A percentile compares a stretch with the other conserved stretches of the same genome.
Evolutionary conservation across 1,284 basidiomycete genomes (phyloP).

Genomic region (Athelia psychrophila): DNA sequence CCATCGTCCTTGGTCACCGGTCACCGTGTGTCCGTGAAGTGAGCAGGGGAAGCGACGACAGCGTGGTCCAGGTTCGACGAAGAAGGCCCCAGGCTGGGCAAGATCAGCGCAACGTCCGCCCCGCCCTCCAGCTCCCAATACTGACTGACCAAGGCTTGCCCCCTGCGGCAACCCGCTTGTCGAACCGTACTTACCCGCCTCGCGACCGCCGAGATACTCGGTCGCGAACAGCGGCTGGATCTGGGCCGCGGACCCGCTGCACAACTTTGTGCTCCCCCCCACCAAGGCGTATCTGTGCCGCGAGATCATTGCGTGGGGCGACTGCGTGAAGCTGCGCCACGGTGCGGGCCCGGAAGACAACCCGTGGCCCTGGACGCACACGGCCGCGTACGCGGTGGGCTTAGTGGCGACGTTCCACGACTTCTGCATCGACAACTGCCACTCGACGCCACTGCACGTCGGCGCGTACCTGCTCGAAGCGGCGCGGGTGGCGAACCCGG

Average conservation of each 20-base stretch:
- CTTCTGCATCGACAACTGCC: slow-evolving; percentile 97
- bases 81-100: slow-evolving; percentile 80
- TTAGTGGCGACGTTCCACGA: slow-evolving; percentile 88
- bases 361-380: slow-evolving; percentile 94
- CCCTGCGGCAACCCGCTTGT: slow-evolving; percentile 70
- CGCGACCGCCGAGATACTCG: slow-evolving; percentile 64
- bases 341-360: slow-evolving; percentile 77
- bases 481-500: slow-evolving; percentile 84
- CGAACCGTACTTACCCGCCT: slow-evolving; percentile 91
- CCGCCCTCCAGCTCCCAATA: slow-evolving; percentile 1
- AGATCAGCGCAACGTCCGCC: slow-evolving; percentile 74
- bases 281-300: slow-evolving; percentile 97
- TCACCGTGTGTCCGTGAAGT: slow-evolving; percentile 90
- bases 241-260: slow-evolving; percentile 93
- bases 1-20: too few relatives aligned
- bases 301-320: slow-evolving; percentile 96
- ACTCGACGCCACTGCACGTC: slow-evolving; percentile 94
- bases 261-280: slow-evolving; percentile 91
- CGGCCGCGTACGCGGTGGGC: slow-evolving; percentile 79
- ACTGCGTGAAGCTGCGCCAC: slow-evolving; percentile 97
- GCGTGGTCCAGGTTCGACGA: slow-evolving; percentile 77
- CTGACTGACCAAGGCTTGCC: slow-evolving; percentile 8
- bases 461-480: slow-evolving; percentile 92
- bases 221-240: slow-evolving; percentile 99
- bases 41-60: slow-evolving; percentile 75